Evolutionary conservation across 768 basidiomycete genomes (phyloP).

Genomic region (Mycena maculata): DNA sequence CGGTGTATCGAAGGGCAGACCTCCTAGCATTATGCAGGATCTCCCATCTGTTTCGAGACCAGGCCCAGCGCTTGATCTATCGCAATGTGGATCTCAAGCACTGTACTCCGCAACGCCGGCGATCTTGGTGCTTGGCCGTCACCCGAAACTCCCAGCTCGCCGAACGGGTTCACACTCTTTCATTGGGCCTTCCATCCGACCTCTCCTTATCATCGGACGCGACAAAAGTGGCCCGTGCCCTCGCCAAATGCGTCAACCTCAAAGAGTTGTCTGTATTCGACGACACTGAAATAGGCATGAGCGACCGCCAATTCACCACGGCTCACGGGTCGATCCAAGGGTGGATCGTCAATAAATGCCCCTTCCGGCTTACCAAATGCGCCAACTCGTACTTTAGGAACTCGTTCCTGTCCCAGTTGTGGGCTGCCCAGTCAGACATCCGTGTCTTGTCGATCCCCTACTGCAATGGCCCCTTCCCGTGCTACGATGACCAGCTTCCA

Average conservation of each 20-base stretch:
- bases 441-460: neutral
- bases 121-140: conserved; percentile 16
- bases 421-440: conserved; percentile 5
- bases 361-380: conserved; percentile 6
- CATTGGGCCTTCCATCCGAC: neutral
- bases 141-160: conserved; percentile 14
- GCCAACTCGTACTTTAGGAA: conserved; percentile 6
- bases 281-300: too few species aligned
- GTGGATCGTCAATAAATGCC: conserved; percentile 3
- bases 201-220: neutral
- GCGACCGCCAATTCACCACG: neutral
- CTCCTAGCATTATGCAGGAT: neutral
- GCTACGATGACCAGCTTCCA: neutral
- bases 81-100: neutral
- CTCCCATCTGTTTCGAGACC: neutral
- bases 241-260: conserved; percentile 6
- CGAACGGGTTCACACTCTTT: conserved; percentile 12
- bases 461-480: neutral
- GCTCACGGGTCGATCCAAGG: neutral
- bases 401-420: neutral
- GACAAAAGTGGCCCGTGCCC: neutral
- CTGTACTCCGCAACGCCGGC: neutral
- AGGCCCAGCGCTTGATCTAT: conserved; percentile 15
- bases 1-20: neutral
- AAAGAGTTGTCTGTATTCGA: neutral